Evolutionary conservation across 148 eudicot genomes (phyloP).

Genomic region (Fagopyrum tataricum): DNA sequence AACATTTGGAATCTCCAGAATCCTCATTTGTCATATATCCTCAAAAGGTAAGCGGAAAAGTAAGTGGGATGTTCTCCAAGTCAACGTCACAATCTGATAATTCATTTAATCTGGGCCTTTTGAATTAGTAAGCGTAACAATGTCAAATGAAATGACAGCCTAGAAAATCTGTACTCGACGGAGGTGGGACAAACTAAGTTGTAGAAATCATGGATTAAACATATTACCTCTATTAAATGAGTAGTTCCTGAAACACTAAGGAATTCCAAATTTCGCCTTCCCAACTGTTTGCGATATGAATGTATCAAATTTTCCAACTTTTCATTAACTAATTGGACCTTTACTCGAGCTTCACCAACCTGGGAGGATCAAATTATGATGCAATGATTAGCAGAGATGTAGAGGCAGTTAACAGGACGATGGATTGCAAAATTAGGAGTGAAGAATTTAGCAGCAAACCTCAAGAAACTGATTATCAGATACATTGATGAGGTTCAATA

Average conservation of each 20-base stretch:
- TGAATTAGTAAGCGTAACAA: neutral
- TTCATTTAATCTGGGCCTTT: neutral
- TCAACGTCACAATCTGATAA: neutral
- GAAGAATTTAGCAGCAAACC: conserved; percentile 32
- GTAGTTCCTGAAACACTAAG: conserved; percentile 67
- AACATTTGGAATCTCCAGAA: neutral
- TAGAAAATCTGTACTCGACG: neutral
- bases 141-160: neutral
- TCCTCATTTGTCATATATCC: neutral
- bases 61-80: neutral
- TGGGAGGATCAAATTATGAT: conserved; percentile 14
- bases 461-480: conserved; percentile 57
- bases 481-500: conserved; percentile 48
- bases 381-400: neutral
- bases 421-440: neutral
- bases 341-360: conserved; percentile 51
- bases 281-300: conserved; percentile 63
- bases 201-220: neutral
- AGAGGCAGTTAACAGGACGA: neutral
- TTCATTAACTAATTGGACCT: conserved; percentile 54
- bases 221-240: conserved; percentile 81
- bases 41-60: neutral
- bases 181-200: neutral
- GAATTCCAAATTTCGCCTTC: conserved; percentile 53
- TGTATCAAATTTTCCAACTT: conserved; percentile 54